These are phyloP conservation scores for Xylariales sp. DNA, from an alignment of 2,329 filamentous ascomycete genomes.

Conservation along the genomic window DNA sequence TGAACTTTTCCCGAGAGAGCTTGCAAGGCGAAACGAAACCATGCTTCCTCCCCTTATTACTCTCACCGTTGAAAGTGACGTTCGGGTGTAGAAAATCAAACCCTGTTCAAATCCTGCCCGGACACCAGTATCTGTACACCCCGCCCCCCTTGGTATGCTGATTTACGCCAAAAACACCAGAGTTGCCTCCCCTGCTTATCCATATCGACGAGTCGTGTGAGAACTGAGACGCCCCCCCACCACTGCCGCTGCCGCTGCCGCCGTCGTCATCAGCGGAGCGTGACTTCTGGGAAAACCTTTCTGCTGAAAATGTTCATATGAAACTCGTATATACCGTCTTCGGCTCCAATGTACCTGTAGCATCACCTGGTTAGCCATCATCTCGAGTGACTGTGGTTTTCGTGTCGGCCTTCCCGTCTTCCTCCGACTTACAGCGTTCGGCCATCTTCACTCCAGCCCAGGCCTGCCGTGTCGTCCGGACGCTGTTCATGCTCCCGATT, in stretches of 20 bases:
- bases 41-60: conserved; percentile 2
- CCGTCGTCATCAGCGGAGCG: conserved; percentile 58
- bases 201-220: conserved; percentile 20
- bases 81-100: conserved; percentile 13
- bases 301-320: conserved; percentile 72
- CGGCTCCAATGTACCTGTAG: conserved; percentile 69
- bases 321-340: conserved; percentile 82
- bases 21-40: not conserved
- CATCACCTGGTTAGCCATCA: conserved; percentile 27
- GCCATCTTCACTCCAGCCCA: conserved; percentile 72
- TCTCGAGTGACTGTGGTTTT: not conserved
- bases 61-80: conserved; percentile 9
- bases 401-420: not conserved
- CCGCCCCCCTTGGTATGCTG: conserved; percentile 29
- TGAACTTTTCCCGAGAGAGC: conserved; percentile 30
- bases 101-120: not conserved
- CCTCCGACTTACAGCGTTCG: conserved; percentile 66
- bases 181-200: conserved; percentile 18
- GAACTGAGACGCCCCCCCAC: not conserved
- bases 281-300: conserved; percentile 68
- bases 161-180: conserved; percentile 36
- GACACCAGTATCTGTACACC: conserved; percentile 28
- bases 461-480: conserved; percentile 69
- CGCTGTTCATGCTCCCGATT: conserved; percentile 57
- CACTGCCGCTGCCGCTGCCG: too few relatives aligned